A percentile compares a stretch with the other conserved stretches of the same genome.
Evolutionary conservation across 1,284 basidiomycete species (phyloP).

Genomic region (Pseudozyma tsukubaensis): DNA sequence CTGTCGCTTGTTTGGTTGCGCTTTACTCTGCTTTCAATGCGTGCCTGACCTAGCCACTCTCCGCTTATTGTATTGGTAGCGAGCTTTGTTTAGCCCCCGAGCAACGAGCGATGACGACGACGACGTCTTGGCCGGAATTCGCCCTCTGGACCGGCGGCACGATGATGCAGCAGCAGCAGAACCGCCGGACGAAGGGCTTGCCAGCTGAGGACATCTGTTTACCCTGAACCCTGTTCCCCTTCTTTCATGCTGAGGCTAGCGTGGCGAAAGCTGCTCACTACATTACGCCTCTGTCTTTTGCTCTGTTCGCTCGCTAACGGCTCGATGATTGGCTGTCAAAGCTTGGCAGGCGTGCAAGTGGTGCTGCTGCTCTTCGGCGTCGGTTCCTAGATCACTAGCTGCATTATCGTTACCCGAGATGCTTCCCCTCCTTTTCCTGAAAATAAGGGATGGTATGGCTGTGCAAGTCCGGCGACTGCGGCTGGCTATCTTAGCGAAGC

Average conservation of each 20-base stretch:
- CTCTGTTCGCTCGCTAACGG: not conserved
- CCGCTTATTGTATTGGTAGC: no score
- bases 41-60: not conserved
- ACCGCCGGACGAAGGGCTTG: constrained; percentile 1
- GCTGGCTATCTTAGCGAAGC: not conserved
- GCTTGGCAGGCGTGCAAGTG: not conserved
- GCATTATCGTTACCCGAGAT: not conserved
- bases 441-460: constrained; percentile 3
- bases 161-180: not conserved
- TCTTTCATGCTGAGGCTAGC: not conserved
- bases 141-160: not conserved
- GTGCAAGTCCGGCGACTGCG: constrained; percentile 5
- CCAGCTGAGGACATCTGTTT: not conserved
- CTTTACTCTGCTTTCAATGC: not conserved
- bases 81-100: no score
- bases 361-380: not conserved
- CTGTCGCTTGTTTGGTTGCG: not conserved
- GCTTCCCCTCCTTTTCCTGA: not conserved
- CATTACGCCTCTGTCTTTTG: not conserved
- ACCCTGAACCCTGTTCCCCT: constrained; percentile 4
- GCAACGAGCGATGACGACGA: not conserved
- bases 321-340: not conserved
- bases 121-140: not conserved
- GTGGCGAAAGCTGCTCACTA: not conserved
- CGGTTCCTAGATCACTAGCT: no score